Percentiles rank a stretch among this genome's conserved stretches.
Evolutionary conservation across 768 basidiomycete genomes (phyloP).

Genomic region (Mycena metata): DNA sequence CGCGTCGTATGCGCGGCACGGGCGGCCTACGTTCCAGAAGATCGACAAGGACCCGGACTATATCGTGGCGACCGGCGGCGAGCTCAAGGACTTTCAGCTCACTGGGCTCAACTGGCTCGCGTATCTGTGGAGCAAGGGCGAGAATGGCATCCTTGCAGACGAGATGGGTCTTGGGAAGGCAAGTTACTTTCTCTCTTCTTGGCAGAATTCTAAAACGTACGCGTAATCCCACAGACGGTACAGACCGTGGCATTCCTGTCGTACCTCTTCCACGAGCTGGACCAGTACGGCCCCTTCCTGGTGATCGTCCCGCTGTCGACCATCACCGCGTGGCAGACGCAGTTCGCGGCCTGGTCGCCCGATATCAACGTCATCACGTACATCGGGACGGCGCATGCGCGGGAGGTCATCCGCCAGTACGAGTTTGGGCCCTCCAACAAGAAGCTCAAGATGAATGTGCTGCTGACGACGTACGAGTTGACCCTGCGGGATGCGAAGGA

Average conservation of each 20-base stretch:
- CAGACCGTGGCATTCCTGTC: conserved; percentile 97
- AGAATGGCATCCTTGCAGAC: conserved; percentile 97
- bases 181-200: conserved; percentile 26
- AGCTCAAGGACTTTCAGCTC: conserved; percentile 97
- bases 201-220: not conserved
- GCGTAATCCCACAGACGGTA: conserved; percentile 71
- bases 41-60: conserved; percentile 92
- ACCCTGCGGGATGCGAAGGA: conserved; percentile 92
- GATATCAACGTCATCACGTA: conserved; percentile 98
- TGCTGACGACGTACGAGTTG: conserved; percentile 97
- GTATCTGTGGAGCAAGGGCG: conserved; percentile 93
- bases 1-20: conserved; percentile 69
- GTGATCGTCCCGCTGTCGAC: conserved; percentile 99
- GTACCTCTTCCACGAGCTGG: conserved; percentile 91
- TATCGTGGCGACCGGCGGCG: conserved; percentile 80
- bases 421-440: conserved; percentile 93
- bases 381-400: conserved; percentile 88
- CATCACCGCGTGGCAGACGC: conserved; percentile 97
- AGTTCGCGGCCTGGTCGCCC: conserved; percentile 95
- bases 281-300: conserved; percentile 96
- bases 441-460: conserved; percentile 95
- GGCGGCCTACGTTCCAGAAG: conserved; percentile 85
- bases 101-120: conserved; percentile 99
- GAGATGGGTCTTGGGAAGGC: conserved; percentile 99
- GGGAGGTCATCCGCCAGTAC: conserved; percentile 91